A percentile compares a stretch with the other conserved stretches of the same genome.
Conservation (phyloP, 768 basidiomycete genomes). For the Tricholoma sp. region DNA sequence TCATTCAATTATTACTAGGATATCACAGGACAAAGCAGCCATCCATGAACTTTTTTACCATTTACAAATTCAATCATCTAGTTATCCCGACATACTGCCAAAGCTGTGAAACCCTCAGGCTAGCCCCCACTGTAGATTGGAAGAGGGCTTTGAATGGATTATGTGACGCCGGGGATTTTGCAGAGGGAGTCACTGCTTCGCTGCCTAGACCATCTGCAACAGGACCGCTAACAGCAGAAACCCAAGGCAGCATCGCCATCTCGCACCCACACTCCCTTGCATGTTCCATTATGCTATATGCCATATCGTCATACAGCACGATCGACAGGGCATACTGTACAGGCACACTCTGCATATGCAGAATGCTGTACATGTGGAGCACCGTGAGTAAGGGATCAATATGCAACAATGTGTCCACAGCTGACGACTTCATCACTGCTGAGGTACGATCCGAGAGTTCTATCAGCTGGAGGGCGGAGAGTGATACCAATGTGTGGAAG, state of each 20-base stretch:
- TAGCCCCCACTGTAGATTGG: slow-evolving; percentile 19
- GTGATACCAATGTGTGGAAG: slow-evolving; percentile 1
- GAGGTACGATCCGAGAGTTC: slow-evolving; percentile 85
- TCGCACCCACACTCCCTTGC: slow-evolving; percentile 57
- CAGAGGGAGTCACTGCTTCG: slow-evolving; percentile 9
- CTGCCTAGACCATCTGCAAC: slow-evolving; percentile 3
- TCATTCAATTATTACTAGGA: no score
- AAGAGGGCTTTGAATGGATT: slow-evolving; percentile 78
- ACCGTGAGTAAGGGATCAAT: slow-evolving; percentile 71
- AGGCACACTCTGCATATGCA: slow-evolving; percentile 57
- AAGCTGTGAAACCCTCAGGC: no score
- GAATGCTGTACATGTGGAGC: slow-evolving; percentile 64
- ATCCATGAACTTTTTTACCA: no score
- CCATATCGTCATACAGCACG: slow-evolving; percentile 72
- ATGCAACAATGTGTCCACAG: slow-evolving; percentile 61
- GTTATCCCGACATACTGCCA: no score
- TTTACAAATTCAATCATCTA: no score
- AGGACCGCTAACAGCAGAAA: slow-evolving; percentile 32
- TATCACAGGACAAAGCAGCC: no score
- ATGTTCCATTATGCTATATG: slow-evolving; percentile 63
- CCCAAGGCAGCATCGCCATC: slow-evolving; percentile 83
- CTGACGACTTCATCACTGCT: slow-evolving; percentile 80
- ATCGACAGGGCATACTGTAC: slow-evolving; percentile 66
- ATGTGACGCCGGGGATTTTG: slow-evolving; percentile 17
- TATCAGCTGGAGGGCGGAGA: slow-evolving; percentile 76